A percentile compares a stretch with the other conserved stretches of the same genome.
Conservation (phyloP, 2,329 filamentous ascomycete genomes). For the Botrytis aclada region DNA sequence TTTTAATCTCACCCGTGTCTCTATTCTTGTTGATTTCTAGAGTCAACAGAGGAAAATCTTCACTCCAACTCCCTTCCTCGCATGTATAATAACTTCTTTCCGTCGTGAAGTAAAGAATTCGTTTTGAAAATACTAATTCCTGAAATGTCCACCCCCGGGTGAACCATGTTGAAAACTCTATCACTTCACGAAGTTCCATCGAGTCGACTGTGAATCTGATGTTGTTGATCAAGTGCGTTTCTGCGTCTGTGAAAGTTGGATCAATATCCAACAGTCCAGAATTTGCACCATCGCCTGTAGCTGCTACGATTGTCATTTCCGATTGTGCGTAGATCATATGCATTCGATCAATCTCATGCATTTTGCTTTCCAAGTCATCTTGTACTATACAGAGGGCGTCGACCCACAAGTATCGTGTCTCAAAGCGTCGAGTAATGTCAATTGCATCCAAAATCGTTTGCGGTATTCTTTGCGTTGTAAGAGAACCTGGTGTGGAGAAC, state of each 20-base stretch:
- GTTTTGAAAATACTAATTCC: conserved; percentile 28
- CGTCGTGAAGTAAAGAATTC: conserved; percentile 27
- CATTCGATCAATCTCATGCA: conserved; percentile 20
- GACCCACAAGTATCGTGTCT: conserved; percentile 23
- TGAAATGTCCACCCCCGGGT: conserved; percentile 31
- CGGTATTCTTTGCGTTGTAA: background rate
- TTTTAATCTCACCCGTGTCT: background rate
- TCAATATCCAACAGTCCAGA: background rate
- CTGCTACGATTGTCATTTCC: conserved; percentile 19
- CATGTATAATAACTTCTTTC: conserved; percentile 32
- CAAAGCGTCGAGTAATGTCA: conserved; percentile 14
- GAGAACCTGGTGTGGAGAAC: background rate
- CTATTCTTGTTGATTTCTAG: background rate
- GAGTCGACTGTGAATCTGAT: background rate
- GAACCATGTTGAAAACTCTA: conserved; percentile 2
- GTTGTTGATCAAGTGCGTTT: background rate
- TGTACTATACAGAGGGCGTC: conserved; percentile 27
- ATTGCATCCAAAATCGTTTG: conserved; percentile 23
- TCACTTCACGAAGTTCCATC: background rate
- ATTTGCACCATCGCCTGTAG: background rate
- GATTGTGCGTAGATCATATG: conserved; percentile 18
- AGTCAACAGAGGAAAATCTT: background rate
- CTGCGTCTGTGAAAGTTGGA: background rate
- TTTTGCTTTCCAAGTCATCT: conserved; percentile 18
- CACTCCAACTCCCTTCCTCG: conserved; percentile 2